phyloP scores from a whole-genome alignment of 805 yeast species.

The Jamesozyma spencerorum region DNA sequence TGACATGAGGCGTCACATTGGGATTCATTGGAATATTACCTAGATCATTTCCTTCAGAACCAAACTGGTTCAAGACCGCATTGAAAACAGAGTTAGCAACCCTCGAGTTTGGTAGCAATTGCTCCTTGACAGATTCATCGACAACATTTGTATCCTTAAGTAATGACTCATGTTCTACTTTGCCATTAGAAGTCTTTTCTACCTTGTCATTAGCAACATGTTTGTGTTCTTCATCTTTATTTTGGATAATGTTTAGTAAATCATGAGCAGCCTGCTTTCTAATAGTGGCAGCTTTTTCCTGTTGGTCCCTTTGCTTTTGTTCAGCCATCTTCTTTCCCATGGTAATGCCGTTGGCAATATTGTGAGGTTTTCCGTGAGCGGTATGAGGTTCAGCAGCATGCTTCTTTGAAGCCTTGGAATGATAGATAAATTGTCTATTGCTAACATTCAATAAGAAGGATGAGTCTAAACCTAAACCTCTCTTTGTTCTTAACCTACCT shows the following conservation, averaged over 20 bases:
- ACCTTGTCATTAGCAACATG: conserved; percentile 3
- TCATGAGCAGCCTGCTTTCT: conserved; percentile 34
- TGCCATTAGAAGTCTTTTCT: not conserved
- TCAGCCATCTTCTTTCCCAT: not conserved
- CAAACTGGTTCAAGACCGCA: conserved; percentile 28
- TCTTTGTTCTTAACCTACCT: conserved; percentile 64
- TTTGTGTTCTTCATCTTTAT: conserved; percentile 12
- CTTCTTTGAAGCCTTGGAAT: conserved; percentile 51
- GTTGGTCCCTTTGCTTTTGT: not conserved
- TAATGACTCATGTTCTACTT: not conserved
- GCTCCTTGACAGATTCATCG: conserved; percentile 11
- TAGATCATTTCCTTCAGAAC: conserved; percentile 7
- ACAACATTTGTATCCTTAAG: not conserved
- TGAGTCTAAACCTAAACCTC: conserved; percentile 80
- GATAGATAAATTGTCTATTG: conserved; percentile 64
- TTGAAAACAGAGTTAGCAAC: conserved; percentile 28
- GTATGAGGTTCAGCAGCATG: conserved; percentile 6
- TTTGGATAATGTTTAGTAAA: conserved; percentile 37
- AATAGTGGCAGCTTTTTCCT: conserved; percentile 18
- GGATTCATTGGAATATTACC: conserved; percentile 6
- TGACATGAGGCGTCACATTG: conserved; percentile 6
- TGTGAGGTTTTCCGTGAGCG: not conserved
- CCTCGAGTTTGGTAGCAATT: conserved; percentile 11
- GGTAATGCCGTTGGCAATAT: not conserved
- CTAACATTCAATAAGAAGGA: conserved; percentile 73